Percentiles rank a stretch among this genome's conserved stretches.
Evolutionary conservation across 2,329 filamentous ascomycete species (phyloP).

Genomic region (Xylariaceae sp.): DNA sequence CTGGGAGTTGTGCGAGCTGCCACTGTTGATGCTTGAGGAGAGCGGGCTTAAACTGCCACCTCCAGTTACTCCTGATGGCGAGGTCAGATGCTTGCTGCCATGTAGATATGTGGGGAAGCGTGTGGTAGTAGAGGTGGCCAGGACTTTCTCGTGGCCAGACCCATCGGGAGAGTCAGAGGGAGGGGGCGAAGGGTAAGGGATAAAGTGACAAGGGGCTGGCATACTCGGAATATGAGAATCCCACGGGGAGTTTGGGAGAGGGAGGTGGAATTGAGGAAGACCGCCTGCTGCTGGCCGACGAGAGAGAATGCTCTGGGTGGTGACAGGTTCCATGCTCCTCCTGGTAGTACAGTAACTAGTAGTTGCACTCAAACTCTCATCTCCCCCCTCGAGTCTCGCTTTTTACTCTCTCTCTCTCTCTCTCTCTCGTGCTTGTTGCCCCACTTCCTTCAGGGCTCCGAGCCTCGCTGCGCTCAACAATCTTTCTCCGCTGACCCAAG

Average conservation of each 20-base stretch:
- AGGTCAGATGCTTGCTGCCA: conserved; percentile 32
- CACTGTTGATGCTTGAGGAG: conserved; percentile 56
- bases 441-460: too few species aligned
- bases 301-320: conserved; percentile 55
- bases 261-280: conserved; percentile 45
- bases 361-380: conserved; percentile 10
- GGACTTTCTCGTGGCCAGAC: conserved; percentile 8
- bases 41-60: conserved; percentile 58
- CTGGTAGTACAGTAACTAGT: not conserved
- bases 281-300: conserved; percentile 64
- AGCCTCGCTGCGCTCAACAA: too few species aligned
- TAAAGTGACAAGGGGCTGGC: conserved; percentile 16
- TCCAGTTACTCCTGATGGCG: conserved; percentile 39
- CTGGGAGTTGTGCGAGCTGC: conserved; percentile 53
- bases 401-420: conserved; percentile 7
- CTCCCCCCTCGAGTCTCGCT: conserved; percentile 6
- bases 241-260: conserved; percentile 30
- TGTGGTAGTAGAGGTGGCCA: conserved; percentile 7
- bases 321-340: conserved; percentile 27
- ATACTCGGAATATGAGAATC: conserved; percentile 33
- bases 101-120: conserved; percentile 3
- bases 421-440: conserved; percentile 4
- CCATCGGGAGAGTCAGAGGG: conserved; percentile 4
- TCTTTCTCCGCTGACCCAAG: too few species aligned
- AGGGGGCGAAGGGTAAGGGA: conserved; percentile 11